These are phyloP conservation scores for Catunica adiposa DNA, from an alignment of 2,329 filamentous ascomycete genomes.

Conservation along the genomic window DNA sequence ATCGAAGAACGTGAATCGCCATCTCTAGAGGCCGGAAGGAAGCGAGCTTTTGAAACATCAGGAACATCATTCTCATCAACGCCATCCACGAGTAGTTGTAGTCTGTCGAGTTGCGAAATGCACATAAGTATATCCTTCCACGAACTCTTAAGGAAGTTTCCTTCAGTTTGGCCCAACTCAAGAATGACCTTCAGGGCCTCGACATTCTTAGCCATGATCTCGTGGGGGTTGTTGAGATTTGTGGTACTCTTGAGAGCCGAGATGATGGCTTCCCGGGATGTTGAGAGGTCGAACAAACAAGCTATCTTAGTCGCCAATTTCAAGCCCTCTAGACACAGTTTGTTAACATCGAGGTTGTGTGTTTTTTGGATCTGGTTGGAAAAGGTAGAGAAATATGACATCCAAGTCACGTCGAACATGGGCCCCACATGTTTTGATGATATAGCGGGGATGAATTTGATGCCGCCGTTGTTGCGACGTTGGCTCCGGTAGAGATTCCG, in stretches of 20 bases:
- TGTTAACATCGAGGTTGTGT: conserved; percentile 82
- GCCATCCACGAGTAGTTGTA: conserved; percentile 87
- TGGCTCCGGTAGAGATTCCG: conserved; percentile 86
- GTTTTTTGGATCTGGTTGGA: conserved; percentile 88
- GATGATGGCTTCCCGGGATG: conserved; percentile 88
- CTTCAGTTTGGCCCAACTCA: conserved; percentile 83
- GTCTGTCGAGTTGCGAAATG: conserved; percentile 84
- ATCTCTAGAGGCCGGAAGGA: conserved; percentile 42
- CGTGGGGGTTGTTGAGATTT: conserved; percentile 85
- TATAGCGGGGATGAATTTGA: conserved; percentile 78
- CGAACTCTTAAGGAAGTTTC: conserved; percentile 72
- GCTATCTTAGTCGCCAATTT: conserved; percentile 85
- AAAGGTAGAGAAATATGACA: conserved; percentile 92
- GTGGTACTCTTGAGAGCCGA: conserved; percentile 84
- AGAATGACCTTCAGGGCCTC: conserved; percentile 84
- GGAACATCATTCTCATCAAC: conserved; percentile 86
- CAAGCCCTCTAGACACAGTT: conserved; percentile 85
- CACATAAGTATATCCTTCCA: conserved; percentile 94
- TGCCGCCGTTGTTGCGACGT: conserved; percentile 55
- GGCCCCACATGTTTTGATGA: conserved; percentile 90
- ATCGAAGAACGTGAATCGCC: conserved; percentile 50
- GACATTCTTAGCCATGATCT: conserved; percentile 91
- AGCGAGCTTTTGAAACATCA: conserved; percentile 72
- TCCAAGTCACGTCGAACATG: conserved; percentile 99
- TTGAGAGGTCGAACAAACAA: conserved; percentile 82